Evolutionary conservation across 352 stramenopile genomes (phyloP).

Genomic region (Phytophthora aleatoria): DNA sequence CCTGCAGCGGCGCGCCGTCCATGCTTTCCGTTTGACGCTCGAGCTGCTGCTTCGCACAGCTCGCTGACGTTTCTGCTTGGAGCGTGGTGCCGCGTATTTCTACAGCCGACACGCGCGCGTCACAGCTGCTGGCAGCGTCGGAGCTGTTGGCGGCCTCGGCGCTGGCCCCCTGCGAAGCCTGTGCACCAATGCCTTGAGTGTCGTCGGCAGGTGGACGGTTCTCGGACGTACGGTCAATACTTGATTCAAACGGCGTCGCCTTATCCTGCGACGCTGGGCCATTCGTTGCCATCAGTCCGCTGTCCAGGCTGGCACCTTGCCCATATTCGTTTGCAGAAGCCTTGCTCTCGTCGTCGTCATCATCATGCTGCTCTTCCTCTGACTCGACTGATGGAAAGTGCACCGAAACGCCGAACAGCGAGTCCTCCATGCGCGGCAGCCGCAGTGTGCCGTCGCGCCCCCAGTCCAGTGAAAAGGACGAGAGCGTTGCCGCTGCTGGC

Average conservation of each 20-base stretch:
- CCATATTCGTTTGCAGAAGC: slow-evolving; percentile 11
- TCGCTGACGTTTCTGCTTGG: slow-evolving; percentile 28
- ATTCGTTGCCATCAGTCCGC: slow-evolving; percentile 8
- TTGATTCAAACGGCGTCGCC: slow-evolving; percentile 10
- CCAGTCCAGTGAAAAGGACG: slow-evolving; percentile 34
- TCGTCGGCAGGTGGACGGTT: not conserved
- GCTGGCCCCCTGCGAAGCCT: slow-evolving; percentile 11
- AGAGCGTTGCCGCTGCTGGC: slow-evolving; percentile 3
- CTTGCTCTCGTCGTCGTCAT: not conserved
- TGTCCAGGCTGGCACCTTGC: slow-evolving; percentile 1
- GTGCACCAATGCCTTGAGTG: slow-evolving; percentile 1
- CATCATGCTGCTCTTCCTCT: slow-evolving; percentile 11
- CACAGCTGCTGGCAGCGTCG: slow-evolving; percentile 12
- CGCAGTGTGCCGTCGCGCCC: slow-evolving; percentile 33
- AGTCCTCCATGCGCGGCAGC: slow-evolving; percentile 48
- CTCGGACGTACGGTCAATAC: slow-evolving; percentile 1
- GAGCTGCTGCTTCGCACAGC: not conserved
- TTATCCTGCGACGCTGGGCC: slow-evolving; percentile 6
- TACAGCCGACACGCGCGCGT: slow-evolving; percentile 25
- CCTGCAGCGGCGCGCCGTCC: slow-evolving; percentile 10
- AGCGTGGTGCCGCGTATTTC: slow-evolving; percentile 28
- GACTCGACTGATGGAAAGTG: slow-evolving; percentile 26
- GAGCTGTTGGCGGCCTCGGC: slow-evolving; percentile 11
- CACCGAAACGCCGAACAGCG: slow-evolving; percentile 42
- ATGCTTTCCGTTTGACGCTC: slow-evolving; percentile 28